Evolutionary conservation across 176 grass and related monocot genomes (phyloP).

Genomic region (Secale cereale): DNA sequence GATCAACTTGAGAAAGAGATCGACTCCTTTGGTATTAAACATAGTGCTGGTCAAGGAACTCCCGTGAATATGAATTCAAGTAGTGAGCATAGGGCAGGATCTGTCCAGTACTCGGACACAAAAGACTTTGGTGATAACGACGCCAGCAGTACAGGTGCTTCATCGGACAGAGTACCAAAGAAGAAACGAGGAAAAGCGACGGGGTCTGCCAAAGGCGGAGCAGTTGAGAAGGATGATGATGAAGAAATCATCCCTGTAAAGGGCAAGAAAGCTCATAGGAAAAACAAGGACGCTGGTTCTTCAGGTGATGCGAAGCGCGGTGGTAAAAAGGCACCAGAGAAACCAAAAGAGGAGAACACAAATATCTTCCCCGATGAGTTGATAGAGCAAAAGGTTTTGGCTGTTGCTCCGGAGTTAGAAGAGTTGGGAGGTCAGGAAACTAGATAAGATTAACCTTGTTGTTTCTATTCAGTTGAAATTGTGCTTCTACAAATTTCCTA

Average conservation of each 20-base stretch:
- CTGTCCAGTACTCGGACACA: conserved; percentile 42
- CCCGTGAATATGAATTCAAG: conserved; percentile 24
- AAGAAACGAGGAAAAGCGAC: conserved; percentile 82
- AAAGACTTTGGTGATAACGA: conserved; percentile 71
- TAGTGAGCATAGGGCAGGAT: conserved; percentile 40
- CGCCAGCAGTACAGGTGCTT: conserved; percentile 45
- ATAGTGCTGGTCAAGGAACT: conserved; percentile 39
- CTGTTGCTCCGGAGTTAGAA: conserved; percentile 70
- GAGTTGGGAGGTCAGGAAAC: conserved; percentile 75
- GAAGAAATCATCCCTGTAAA: conserved; percentile 78
- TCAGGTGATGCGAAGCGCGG: conserved; percentile 48
- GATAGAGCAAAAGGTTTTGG: conserved; percentile 75
- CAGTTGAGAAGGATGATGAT: conserved; percentile 75
- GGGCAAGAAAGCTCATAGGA: conserved; percentile 80
- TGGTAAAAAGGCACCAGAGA: conserved; percentile 69
- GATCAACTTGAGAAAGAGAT: conserved; percentile 81
- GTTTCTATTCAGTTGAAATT: background rate
- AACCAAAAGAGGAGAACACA: conserved; percentile 67
- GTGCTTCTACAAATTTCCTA: conserved; percentile 9
- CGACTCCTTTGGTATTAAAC: conserved; percentile 59
- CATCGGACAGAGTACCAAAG: conserved; percentile 70
- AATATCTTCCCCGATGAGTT: conserved; percentile 74
- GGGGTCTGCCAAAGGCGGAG: conserved; percentile 51
- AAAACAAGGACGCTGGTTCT: conserved; percentile 69
- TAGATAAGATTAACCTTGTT: conserved; percentile 27